Evolutionary conservation across 768 basidiomycete genomes (phyloP), one percentile per base, ranked within the genome.

Genomic region (Auricularia cornea): DNA sequence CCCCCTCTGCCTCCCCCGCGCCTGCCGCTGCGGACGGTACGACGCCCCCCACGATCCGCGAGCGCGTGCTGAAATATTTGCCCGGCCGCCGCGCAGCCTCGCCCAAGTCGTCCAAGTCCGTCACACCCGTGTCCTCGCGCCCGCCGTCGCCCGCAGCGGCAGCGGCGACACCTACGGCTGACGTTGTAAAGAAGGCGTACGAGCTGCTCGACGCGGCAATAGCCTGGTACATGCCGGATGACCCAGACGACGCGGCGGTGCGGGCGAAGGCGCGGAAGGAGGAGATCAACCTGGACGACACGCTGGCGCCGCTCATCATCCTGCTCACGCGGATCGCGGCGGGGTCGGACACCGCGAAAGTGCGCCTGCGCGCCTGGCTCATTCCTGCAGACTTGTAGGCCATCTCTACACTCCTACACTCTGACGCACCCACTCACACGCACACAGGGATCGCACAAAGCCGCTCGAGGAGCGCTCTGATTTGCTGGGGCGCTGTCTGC

Each of bases 401-500:
- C 12, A 3, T 10, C n/a, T 51, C 31, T 2, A 29, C 51, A 18
- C 18, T 29, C 18, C 23, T 33, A 3, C 12, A 48, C 38, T 28
- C 3, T 14, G 18, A 28, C 14, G 18, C 16, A 35, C 32, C 26
- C 12, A 59, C 10, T 35, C 0, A 23, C 35, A 52, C 52, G 16
- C 31, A 1, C 20, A 29, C 65, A 81, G 80, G 16, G 96, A 98
- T 73, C 85, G 97, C 54, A 83, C 87, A 10, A 76, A 73, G 10
- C 83, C 91, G 3, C 78, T 98, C 28, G 93, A 98, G 70, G 74
- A 78, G 44, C 85, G 93, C 3, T 63, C 83, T 16, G 88, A 91
- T 70, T 73, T 89, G 8, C 76, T 98, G 2, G 97, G 97, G 0
- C 79, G 89, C 59, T 85, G 89, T 69, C 73, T 98, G 32, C 83